Conservation (phyloP, 768 basidiomycete species). For the Favolaschia claudopus region DNA sequence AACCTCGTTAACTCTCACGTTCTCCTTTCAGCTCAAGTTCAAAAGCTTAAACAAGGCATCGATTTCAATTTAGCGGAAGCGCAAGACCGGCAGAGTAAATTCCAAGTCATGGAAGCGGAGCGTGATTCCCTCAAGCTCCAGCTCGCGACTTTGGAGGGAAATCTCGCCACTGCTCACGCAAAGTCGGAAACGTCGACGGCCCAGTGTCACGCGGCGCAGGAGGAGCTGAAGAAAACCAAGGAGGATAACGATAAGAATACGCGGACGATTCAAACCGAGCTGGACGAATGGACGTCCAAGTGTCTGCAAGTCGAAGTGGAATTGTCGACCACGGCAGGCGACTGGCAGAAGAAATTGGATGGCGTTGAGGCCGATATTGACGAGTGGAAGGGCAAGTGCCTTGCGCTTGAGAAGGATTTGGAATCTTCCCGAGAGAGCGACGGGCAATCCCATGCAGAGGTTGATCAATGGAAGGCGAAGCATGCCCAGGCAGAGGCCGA, state of each 20-base stretch:
- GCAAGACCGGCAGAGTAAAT: not conserved
- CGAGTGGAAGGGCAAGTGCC: not conserved
- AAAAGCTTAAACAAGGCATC: not conserved
- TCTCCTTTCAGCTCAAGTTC: too few species aligned
- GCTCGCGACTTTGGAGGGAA: not conserved
- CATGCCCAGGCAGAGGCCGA: not conserved
- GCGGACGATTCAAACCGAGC: not conserved
- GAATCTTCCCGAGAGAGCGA: not conserved
- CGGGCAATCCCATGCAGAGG: too few species aligned
- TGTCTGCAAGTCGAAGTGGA: not conserved
- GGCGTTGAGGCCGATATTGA: not conserved
- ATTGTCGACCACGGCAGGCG: not conserved
- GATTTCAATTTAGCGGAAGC: not conserved
- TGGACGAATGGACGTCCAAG: not conserved
- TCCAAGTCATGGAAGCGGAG: not conserved
- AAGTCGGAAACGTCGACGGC: conserved; percentile 4
- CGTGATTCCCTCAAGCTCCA: conserved; percentile 1
- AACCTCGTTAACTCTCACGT: too few species aligned
- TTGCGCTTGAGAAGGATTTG: not conserved
- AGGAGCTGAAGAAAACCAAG: not conserved
- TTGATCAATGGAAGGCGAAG: not conserved
- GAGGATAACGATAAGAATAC: not conserved
- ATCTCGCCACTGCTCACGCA: not conserved
- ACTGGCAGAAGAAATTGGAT: not conserved
- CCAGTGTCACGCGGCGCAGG: conserved; percentile 1